Evolutionary conservation across 1,284 basidiomycete species (phyloP).

Genomic region (Hymenochaete sp.): DNA sequence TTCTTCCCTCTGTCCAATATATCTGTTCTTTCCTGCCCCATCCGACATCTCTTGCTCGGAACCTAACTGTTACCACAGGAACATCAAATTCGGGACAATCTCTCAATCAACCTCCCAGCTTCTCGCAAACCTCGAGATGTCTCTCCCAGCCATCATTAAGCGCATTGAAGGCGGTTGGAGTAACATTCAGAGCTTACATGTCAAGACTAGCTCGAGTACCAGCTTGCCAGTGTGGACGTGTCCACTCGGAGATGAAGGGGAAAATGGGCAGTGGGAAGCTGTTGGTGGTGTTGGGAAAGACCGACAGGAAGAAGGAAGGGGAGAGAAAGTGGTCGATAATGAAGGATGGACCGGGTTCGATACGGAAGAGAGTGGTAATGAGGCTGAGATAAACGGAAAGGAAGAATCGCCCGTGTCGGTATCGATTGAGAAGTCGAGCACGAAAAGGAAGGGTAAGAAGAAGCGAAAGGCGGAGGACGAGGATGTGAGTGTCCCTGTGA

Average conservation of each 20-base stretch:
- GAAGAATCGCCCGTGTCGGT: conserved; percentile 12
- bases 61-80: conserved; percentile 39
- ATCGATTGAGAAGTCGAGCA: not conserved
- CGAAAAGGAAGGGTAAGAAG: not conserved
- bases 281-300: conserved; percentile 26
- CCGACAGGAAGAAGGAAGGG: conserved; percentile 27
- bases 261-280: conserved; percentile 53
- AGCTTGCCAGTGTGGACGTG: conserved; percentile 88
- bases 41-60: not conserved
- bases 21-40: conserved; percentile 1
- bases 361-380: conserved; percentile 14
- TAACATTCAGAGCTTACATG: conserved; percentile 82
- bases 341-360: conserved; percentile 17
- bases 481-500: conserved; percentile 13
- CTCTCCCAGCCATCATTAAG: conserved; percentile 70
- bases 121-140: conserved; percentile 70
- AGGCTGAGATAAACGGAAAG: conserved; percentile 16
- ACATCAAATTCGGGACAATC: conserved; percentile 77
- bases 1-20: no score
- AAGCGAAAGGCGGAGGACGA: conserved; percentile 35
- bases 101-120: conserved; percentile 70
- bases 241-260: conserved; percentile 46
- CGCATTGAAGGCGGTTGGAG: conserved; percentile 81
- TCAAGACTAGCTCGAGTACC: conserved; percentile 86
- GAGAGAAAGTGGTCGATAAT: conserved; percentile 23